Conservation (phyloP, 164 flowering plant species). For the Annona squamosa region DNA sequence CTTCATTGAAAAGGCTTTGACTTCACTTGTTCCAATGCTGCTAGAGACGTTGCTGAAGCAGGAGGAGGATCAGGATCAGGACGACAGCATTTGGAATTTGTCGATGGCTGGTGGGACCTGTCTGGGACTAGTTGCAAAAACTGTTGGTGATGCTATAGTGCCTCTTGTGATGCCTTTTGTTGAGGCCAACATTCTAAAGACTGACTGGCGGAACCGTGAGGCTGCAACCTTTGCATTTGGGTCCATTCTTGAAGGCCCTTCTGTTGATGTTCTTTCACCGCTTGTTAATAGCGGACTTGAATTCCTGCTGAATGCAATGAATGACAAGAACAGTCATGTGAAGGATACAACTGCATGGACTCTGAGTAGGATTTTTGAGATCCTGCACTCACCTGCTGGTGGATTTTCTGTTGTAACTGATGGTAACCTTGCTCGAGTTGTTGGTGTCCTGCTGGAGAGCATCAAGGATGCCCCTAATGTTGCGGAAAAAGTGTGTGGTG, state of each 20-base stretch:
- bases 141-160: slow-evolving; percentile 68
- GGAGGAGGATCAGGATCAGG: slow-evolving; percentile 86
- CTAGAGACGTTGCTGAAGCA: slow-evolving; percentile 70
- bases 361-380: slow-evolving; percentile 68
- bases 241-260: slow-evolving; percentile 77
- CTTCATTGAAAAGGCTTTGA: slow-evolving; percentile 66
- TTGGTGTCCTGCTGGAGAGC: slow-evolving; percentile 55
- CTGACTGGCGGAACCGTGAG: slow-evolving; percentile 73
- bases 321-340: slow-evolving; percentile 60
- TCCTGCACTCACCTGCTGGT: slow-evolving; percentile 47
- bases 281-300: slow-evolving; percentile 56
- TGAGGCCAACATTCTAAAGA: slow-evolving; percentile 52
- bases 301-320: slow-evolving; percentile 61
- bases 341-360: slow-evolving; percentile 90
- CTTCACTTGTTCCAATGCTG: slow-evolving; percentile 62
- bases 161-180: slow-evolving; percentile 82
- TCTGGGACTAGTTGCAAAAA: slow-evolving; percentile 66
- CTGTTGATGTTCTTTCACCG: slow-evolving; percentile 50
- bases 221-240: slow-evolving; percentile 85
- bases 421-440: slow-evolving; percentile 38
- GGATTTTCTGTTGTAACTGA: slow-evolving; percentile 58
- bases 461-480: slow-evolving; percentile 63
- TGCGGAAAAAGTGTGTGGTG: slow-evolving; percentile 81
- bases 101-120: slow-evolving; percentile 91
- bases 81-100: slow-evolving; percentile 69